phyloP scores from a whole-genome alignment of 202 grass and related monocot species.

The Bolboschoenoplectus hybrid region DNA sequence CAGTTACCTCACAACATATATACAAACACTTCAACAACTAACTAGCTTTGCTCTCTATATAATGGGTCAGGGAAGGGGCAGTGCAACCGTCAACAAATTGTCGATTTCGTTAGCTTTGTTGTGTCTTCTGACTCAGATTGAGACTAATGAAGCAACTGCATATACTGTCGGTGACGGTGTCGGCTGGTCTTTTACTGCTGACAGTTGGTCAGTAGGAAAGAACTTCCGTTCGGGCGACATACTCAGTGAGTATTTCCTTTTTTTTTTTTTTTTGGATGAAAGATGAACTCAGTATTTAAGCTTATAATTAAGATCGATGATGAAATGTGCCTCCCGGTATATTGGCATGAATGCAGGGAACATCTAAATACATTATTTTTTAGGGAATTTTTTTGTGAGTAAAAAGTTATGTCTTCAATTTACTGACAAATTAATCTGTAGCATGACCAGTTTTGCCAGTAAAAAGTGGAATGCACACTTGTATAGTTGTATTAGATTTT shows the following conservation, averaged over 20 bases:
- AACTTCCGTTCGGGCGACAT: slow-evolving; percentile 61
- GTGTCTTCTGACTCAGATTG: slow-evolving; percentile 18
- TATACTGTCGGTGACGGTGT: slow-evolving; percentile 53
- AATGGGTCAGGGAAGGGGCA: slow-evolving; percentile 54
- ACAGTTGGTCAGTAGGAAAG: slow-evolving; percentile 60
- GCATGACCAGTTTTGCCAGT: neutral
- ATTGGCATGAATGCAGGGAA: neutral
- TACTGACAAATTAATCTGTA: neutral
- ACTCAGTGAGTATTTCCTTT: slow-evolving; percentile 38
- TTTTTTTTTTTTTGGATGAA: neutral
- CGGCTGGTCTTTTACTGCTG: slow-evolving; percentile 55
- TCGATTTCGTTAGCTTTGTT: slow-evolving; percentile 38
- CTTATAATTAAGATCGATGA: neutral
- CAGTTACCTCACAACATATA: neutral
- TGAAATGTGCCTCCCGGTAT: neutral
- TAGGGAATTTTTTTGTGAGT: neutral
- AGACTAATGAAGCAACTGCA: slow-evolving; percentile 30
- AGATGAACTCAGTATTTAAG: neutral
- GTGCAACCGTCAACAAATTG: slow-evolving; percentile 38
- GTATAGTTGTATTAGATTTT: neutral
- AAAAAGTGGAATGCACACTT: neutral
- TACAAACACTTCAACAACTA: neutral
- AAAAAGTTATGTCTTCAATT: neutral
- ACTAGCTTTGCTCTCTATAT: neutral
- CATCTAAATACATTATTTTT: neutral